Base-by-base conservation (phyloP, 371 early-diverging fungal species). In the Mortierella sp. region DNA sequence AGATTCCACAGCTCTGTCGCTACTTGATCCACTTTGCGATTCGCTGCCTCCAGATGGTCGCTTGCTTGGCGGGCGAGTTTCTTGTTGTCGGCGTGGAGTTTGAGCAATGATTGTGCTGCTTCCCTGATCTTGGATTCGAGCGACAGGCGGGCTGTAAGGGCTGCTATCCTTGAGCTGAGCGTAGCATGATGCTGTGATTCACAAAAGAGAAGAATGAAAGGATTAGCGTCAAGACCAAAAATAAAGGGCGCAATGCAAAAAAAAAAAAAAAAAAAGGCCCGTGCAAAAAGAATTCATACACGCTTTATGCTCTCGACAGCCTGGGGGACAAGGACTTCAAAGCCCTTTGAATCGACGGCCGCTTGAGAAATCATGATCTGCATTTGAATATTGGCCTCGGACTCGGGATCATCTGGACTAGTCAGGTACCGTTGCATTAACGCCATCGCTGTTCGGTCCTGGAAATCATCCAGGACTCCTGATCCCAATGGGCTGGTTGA, bases 121-220 rank as follows among this genome's bases (percentile, higher is more conserved):
- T 94, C 95, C 28, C 92, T 87, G 46, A 95, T 93, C 79, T 93
- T 91, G 34, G 91, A 89, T 80, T 95, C 95, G 6, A 95, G 74
- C 43, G 93, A 85, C 9, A 95, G 80, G 69, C 92, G 88, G 28
- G 89, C 89, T n/a, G 92, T 91, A 40, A 93, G 85, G 8, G 89
- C 89, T 16, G 88, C 31, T 40, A 89, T 90, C 44, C 90, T 88
- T 9, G 84, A 80, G 21, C 81, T 87, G 67, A 90, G 88, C 72
- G 80, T 88, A 67, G 79, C 90, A 69, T 89, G 90, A 80, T 89
- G 91, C 88, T 77, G 72, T 40, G 46, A 34, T 37, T 71, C 24
- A 0, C 1, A n/a, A n/a, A 64, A 74, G 19, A 19, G n/a, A 48
- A 31, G 19, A 48, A 72, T 14, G 43, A 43, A 21, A 61, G 43